These are phyloP conservation scores for Diaporthe australafricana DNA, from an alignment of 2,329 filamentous ascomycete genomes.

Conservation along the genomic window DNA sequence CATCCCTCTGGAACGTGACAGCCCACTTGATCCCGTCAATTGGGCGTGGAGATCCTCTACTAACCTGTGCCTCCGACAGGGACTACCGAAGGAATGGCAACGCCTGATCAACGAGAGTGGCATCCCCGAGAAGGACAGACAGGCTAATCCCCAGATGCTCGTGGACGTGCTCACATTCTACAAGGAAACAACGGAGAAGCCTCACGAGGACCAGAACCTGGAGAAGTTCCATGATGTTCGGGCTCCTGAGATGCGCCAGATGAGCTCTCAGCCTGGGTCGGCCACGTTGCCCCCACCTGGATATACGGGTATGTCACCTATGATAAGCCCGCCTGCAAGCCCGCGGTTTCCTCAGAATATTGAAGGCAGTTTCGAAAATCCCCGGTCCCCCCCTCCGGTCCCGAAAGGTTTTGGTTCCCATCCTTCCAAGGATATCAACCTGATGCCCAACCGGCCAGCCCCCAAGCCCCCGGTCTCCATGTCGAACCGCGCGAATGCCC, in stretches of 20 bases:
- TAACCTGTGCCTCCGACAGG: constrained; percentile 62
- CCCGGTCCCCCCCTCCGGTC: constrained; percentile 92
- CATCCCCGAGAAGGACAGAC: constrained; percentile 94
- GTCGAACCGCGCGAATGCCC: constrained; percentile 65
- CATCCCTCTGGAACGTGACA: constrained; percentile 24
- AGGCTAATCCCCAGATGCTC: constrained; percentile 95
- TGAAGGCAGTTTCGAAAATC: constrained; percentile 97
- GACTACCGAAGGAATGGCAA: constrained; percentile 98
- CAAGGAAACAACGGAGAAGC: constrained; percentile 88
- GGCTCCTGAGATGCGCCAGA: constrained; percentile 63
- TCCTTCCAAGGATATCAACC: constrained; percentile 65
- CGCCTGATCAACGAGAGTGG: constrained; percentile 94
- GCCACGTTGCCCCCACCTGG: constrained; percentile 60
- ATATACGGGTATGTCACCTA: constrained; percentile 69
- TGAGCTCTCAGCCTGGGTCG: constrained; percentile 55
- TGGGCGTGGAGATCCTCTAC: constrained; percentile 34
- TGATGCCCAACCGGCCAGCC: constrained; percentile 85
- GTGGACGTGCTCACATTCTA: constrained; percentile 97
- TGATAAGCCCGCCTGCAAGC: constrained; percentile 84
- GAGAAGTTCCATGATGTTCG: constrained; percentile 96
- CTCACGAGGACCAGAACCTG: constrained; percentile 87
- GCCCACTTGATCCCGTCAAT: constrained; percentile 37
- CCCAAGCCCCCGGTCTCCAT: constrained; percentile 83
- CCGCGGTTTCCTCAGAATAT: constrained; percentile 88
- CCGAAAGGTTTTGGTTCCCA: constrained; percentile 64